Evolutionary conservation across 2,329 filamentous ascomycete genomes (phyloP).

Genomic region (Cadophora sp.): DNA sequence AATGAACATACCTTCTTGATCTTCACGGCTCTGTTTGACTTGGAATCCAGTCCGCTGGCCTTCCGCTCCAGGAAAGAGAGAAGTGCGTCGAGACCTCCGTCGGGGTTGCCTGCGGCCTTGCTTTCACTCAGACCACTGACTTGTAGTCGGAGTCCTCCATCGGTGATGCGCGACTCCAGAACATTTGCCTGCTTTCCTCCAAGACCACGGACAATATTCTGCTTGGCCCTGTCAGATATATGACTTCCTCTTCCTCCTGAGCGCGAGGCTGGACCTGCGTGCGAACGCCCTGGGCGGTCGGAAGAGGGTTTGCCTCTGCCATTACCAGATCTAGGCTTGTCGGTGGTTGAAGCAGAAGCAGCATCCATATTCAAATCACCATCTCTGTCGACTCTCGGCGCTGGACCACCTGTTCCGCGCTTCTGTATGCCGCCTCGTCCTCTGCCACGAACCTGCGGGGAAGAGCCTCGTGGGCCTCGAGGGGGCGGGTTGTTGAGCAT

Average conservation of each 20-base stretch:
- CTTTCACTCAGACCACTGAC: constrained; percentile 71
- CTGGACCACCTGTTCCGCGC: constrained; percentile 47
- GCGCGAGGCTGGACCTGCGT: constrained; percentile 43
- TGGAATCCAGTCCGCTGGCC: constrained; percentile 59
- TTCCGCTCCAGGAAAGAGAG: constrained; percentile 76
- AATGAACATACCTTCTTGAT: constrained; percentile 79
- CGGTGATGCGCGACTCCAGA: constrained; percentile 40
- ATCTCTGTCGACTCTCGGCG: constrained; percentile 60
- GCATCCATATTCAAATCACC: constrained; percentile 67
- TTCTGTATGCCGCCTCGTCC: constrained; percentile 59
- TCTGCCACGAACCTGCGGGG: constrained; percentile 41
- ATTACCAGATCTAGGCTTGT: constrained; percentile 6
- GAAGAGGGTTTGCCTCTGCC: constrained; percentile 30
- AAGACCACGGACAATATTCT: constrained; percentile 49
- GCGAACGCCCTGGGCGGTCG: constrained; percentile 29
- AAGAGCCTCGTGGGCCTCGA: constrained; percentile 39
- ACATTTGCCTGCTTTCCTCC: constrained; percentile 43
- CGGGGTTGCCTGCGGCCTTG: constrained; percentile 70
- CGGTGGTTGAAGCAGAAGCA: constrained; percentile 32
- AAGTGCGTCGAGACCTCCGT: constrained; percentile 70
- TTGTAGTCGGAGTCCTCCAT: constrained; percentile 42
- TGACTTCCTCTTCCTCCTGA: constrained; percentile 46
- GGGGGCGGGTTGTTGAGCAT: constrained; percentile 33
- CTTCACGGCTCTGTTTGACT: constrained; percentile 57
- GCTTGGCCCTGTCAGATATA: constrained; percentile 38